Conservation (phyloP, 352 stramenopile genomes). For the Globisporangium canariense region DNA sequence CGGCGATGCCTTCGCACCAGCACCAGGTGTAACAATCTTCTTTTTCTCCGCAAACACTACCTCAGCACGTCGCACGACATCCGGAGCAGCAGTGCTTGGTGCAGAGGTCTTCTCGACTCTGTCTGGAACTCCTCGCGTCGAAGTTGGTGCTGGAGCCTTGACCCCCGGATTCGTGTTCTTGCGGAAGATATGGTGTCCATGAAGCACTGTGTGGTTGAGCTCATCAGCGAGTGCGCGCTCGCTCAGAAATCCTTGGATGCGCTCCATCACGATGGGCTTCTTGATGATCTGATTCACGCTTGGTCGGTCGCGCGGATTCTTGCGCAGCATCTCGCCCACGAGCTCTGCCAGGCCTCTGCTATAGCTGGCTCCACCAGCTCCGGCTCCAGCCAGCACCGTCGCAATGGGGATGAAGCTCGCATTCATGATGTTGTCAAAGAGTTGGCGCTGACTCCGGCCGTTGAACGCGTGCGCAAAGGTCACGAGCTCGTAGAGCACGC, state of each 20-base stretch:
- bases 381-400: background rate
- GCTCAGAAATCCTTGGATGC: constrained; percentile 64
- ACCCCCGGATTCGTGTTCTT: constrained; percentile 17
- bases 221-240: constrained; percentile 48
- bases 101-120: constrained; percentile 1
- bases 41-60: constrained; percentile 3
- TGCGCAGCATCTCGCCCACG: constrained; percentile 53
- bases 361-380: constrained; percentile 6
- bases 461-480: constrained; percentile 90
- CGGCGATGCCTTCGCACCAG: background rate
- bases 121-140: background rate
- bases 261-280: constrained; percentile 48
- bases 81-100: background rate
- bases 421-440: constrained; percentile 72
- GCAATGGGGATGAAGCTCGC: constrained; percentile 24
- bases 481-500: constrained; percentile 91
- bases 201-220: constrained; percentile 66
- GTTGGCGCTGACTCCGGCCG: constrained; percentile 67
- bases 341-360: constrained; percentile 32
- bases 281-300: constrained; percentile 66
- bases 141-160: background rate
- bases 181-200: constrained; percentile 66
- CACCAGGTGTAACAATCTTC: background rate
- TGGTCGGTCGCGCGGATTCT: constrained; percentile 53
- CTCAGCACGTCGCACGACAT: constrained; percentile 11